These are phyloP conservation scores for Magnusiomyces paraingens DNA, from an alignment of 1,139 yeast genomes.

Conservation along the genomic window DNA sequence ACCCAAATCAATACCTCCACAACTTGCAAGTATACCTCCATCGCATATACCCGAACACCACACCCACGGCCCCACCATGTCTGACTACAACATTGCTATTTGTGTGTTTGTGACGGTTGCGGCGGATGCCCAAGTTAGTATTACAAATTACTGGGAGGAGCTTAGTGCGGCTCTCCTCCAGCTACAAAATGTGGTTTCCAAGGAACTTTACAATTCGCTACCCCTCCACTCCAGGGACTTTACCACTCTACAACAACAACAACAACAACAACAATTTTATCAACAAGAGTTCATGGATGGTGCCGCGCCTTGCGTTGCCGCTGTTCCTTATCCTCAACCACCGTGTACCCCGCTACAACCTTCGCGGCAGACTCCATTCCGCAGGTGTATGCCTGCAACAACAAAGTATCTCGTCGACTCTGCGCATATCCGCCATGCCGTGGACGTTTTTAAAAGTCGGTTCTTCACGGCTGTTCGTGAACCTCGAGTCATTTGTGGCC, in stretches of 20 bases:
- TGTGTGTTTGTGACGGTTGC: conserved; percentile 23
- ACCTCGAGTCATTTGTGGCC: conserved; percentile 31
- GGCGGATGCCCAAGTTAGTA: conserved; percentile 16
- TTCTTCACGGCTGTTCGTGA: conserved; percentile 22
- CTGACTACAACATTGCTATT: conserved; percentile 19
- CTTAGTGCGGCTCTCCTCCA: conserved; percentile 24
- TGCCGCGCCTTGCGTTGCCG: no score
- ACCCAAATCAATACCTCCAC: background rate
- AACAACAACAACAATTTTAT: background rate
- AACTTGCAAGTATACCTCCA: background rate
- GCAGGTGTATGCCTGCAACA: no score
- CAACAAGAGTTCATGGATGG: no score
- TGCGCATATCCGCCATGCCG: conserved; percentile 16
- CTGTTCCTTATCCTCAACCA: no score
- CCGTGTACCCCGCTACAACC: no score
- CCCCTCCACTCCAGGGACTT: conserved; percentile 11
- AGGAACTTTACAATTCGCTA: conserved; percentile 16
- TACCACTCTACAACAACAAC: background rate
- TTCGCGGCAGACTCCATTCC: no score
- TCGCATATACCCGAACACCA: background rate
- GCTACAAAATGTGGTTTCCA: conserved; percentile 19
- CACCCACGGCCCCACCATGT: background rate
- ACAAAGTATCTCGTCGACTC: no score
- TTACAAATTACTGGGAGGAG: conserved; percentile 28
- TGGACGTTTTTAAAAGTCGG: conserved; percentile 22